A percentile compares a stretch with the other conserved stretches of the same genome.
Evolutionary conservation across 2,329 filamentous ascomycete genomes (phyloP).

Genomic region (Aureobasidium uvarum): DNA sequence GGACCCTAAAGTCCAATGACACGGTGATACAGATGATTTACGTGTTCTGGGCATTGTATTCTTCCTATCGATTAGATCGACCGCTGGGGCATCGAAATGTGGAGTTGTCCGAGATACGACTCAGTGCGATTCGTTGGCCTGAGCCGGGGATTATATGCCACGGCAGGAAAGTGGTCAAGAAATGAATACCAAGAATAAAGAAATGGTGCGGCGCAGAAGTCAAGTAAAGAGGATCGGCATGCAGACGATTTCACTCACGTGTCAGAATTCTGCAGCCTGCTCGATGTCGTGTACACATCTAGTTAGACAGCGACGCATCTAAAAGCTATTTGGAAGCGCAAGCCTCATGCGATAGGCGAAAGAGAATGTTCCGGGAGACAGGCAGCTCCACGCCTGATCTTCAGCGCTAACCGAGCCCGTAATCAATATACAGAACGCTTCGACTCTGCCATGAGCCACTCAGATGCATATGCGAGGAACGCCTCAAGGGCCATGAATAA

Average conservation of each 20-base stretch:
- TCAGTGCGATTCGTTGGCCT: background rate
- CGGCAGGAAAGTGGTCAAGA: background rate
- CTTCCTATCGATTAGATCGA: background rate
- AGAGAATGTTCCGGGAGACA: slow-evolving; percentile 15
- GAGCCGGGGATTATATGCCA: background rate
- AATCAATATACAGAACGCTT: slow-evolving; percentile 22
- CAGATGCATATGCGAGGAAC: slow-evolving; percentile 13
- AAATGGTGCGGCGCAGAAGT: background rate
- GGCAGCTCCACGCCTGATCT: slow-evolving; percentile 22
- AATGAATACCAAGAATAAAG: background rate
- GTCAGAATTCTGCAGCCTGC: slow-evolving; percentile 20
- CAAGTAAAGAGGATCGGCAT: slow-evolving; percentile 14
- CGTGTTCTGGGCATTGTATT: background rate
- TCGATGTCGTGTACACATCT: slow-evolving; percentile 14
- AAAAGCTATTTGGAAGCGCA: slow-evolving; percentile 22
- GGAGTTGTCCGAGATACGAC: background rate
- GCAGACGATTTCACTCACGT: slow-evolving; percentile 23
- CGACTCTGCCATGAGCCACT: slow-evolving; percentile 8
- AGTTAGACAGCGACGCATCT: background rate
- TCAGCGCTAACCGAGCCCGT: slow-evolving; percentile 16
- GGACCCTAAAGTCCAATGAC: slow-evolving; percentile 21
- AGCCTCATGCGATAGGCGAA: slow-evolving; percentile 22
- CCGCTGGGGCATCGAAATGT: background rate
- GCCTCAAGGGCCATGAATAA: background rate
- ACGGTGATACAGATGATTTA: slow-evolving; percentile 6